These are phyloP conservation scores for Pleurotus eryngii DNA, from an alignment of 768 basidiomycete genomes.

Conservation along the genomic window DNA sequence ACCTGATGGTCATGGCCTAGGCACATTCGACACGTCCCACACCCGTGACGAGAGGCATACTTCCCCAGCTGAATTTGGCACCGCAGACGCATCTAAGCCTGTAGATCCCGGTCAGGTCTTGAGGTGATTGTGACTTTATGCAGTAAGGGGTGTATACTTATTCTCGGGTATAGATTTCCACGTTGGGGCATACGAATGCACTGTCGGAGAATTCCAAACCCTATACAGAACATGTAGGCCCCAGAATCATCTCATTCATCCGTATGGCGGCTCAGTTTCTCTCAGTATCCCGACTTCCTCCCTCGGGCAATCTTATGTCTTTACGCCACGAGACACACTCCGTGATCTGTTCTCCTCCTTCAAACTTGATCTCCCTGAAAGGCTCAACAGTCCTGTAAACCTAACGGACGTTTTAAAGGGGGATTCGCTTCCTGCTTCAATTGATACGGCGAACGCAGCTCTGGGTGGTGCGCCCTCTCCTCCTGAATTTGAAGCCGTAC, in stretches of 20 bases:
- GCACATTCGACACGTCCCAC: conserved; percentile 27
- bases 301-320: conserved; percentile 27
- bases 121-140: background rate
- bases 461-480: background rate
- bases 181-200: conserved; percentile 38
- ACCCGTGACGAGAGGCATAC: background rate
- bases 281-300: conserved; percentile 20
- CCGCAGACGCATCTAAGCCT: conserved; percentile 16
- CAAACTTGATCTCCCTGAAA: conserved; percentile 25
- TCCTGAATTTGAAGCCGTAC: background rate
- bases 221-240: conserved; percentile 27
- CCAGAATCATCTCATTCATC: background rate
- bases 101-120: conserved; percentile 24
- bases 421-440: background rate
- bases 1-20: conserved; percentile 31
- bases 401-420: background rate
- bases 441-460: conserved; percentile 14
- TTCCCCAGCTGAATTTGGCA: background rate
- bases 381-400: background rate
- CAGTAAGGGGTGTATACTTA: background rate
- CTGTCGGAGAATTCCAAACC: conserved; percentile 31
- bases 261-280: background rate
- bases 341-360: conserved; percentile 30
- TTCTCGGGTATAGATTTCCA: conserved; percentile 24
- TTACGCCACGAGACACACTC: conserved; percentile 30